Evolutionary conservation across 352 stramenopile genomes (phyloP).

Genomic region (Phytophthora hibernalis): DNA sequence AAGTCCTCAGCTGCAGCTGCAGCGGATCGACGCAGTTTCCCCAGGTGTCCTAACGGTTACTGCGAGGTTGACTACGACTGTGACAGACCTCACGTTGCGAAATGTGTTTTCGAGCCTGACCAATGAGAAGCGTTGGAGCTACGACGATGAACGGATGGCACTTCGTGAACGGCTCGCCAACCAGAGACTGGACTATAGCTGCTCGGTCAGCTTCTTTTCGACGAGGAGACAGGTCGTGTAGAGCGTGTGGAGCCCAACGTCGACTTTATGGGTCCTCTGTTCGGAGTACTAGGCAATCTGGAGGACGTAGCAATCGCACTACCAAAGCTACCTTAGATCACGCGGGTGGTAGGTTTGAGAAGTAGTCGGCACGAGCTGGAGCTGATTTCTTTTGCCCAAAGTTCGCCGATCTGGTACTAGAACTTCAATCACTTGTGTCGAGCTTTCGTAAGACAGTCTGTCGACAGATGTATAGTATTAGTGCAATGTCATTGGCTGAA

Average conservation of each 20-base stretch:
- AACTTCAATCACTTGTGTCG: too few relatives aligned
- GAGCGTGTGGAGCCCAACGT: conserved; percentile 3
- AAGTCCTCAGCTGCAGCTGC: neutral
- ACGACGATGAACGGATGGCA: neutral
- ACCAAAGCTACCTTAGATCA: too few relatives aligned
- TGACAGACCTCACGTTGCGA: conserved; percentile 6
- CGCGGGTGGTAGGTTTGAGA: too few relatives aligned
- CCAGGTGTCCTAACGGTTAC: neutral
- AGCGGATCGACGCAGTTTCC: conserved; percentile 3
- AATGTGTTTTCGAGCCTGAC: conserved; percentile 3
- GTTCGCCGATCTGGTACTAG: too few relatives aligned
- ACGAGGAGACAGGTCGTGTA: conserved; percentile 11
- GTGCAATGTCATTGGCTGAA: too few relatives aligned
- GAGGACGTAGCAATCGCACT: neutral
- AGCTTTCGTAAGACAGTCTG: too few relatives aligned
- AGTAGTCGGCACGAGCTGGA: too few relatives aligned
- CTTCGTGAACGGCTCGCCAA: conserved; percentile 2
- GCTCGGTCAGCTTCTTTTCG: conserved; percentile 5
- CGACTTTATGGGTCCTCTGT: neutral
- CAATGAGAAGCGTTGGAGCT: neutral
- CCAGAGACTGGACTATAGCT: conserved; percentile 1
- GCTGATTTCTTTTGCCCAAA: too few relatives aligned
- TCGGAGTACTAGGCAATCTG: neutral
- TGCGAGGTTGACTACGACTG: neutral
- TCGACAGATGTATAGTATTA: too few relatives aligned